Percentiles rank a stretch among this genome's conserved stretches.
These are phyloP conservation scores for Suillus luteus DNA, from an alignment of 768 basidiomycete genomes.

Conservation along the genomic window DNA sequence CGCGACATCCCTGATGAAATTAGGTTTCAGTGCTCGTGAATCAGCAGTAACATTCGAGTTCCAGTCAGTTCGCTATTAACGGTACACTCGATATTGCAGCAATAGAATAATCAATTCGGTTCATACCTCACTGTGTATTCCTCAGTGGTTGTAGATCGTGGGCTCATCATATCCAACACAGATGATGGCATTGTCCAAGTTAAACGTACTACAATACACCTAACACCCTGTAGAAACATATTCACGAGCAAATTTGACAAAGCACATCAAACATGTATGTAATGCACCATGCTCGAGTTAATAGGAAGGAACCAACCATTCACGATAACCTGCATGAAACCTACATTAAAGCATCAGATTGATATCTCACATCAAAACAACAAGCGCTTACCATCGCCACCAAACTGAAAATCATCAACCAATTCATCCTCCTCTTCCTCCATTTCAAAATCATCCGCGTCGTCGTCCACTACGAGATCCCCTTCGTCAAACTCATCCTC, in stretches of 20 bases:
- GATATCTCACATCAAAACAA: background rate
- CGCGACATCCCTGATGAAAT: too few relatives aligned
- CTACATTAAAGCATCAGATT: conserved; percentile 17
- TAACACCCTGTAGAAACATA: background rate
- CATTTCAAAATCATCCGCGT: conserved; percentile 8
- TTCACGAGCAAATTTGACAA: background rate
- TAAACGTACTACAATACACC: background rate
- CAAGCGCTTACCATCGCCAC: conserved; percentile 9
- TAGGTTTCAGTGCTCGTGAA: too few relatives aligned
- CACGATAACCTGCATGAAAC: conserved; percentile 17
- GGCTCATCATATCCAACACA: background rate
- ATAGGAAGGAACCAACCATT: conserved; percentile 25
- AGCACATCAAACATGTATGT: conserved; percentile 25
- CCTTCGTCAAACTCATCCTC: background rate
- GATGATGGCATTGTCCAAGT: background rate
- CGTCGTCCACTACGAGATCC: conserved; percentile 12
- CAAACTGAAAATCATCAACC: conserved; percentile 10
- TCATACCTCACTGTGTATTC: too few relatives aligned
- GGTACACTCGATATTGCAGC: too few relatives aligned
- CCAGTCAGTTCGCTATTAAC: too few relatives aligned
- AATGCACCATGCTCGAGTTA: conserved; percentile 26
- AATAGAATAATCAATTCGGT: too few relatives aligned
- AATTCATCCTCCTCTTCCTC: conserved; percentile 15
- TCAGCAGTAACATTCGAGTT: too few relatives aligned
- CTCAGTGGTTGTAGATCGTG: too few relatives aligned